Evolutionary conservation across 768 basidiomycete genomes (phyloP).

Genomic region (Mrakia blollopis): DNA sequence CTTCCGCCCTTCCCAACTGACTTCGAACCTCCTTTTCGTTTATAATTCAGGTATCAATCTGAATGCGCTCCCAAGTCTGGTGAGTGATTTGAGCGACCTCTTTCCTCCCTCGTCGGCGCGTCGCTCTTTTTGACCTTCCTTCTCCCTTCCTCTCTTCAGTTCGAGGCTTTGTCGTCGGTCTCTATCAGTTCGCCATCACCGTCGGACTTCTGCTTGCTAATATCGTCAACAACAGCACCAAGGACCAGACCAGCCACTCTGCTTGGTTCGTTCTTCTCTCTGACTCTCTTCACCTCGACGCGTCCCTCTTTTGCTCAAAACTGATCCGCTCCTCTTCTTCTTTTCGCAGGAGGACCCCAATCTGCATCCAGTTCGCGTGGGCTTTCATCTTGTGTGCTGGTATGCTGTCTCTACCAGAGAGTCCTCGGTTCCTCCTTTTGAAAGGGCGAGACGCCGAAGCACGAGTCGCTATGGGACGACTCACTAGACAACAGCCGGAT

Average conservation of each 20-base stretch:
- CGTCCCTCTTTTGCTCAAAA: no score
- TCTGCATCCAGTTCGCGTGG: conserved; percentile 56
- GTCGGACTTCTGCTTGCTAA: conserved; percentile 70
- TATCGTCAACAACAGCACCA: conserved; percentile 63
- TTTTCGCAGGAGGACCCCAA: no score
- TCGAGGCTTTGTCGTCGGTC: no score
- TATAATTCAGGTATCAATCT: conserved; percentile 59
- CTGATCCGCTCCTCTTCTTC: no score
- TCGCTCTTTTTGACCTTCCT: no score
- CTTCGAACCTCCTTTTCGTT: no score
- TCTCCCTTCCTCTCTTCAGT: no score
- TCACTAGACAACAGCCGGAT: conserved; percentile 54
- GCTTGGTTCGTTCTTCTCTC: no score
- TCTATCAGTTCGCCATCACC: conserved; percentile 56
- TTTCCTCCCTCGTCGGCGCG: conserved; percentile 41
- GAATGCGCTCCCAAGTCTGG: conserved; percentile 67
- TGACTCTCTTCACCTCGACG: no score
- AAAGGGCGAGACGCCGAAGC: conserved; percentile 60
- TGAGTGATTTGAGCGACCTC: conserved; percentile 69
- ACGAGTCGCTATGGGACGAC: conserved; percentile 56
- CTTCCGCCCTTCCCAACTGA: no score
- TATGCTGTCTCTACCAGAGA: conserved; percentile 53
- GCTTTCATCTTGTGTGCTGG: conserved; percentile 56
- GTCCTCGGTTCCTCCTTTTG: conserved; percentile 74
- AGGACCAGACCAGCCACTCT: conserved; percentile 44